Base-by-base conservation (phyloP, 176 grass and related monocot genomes). In the Tillandsia leiboldiana region DNA sequence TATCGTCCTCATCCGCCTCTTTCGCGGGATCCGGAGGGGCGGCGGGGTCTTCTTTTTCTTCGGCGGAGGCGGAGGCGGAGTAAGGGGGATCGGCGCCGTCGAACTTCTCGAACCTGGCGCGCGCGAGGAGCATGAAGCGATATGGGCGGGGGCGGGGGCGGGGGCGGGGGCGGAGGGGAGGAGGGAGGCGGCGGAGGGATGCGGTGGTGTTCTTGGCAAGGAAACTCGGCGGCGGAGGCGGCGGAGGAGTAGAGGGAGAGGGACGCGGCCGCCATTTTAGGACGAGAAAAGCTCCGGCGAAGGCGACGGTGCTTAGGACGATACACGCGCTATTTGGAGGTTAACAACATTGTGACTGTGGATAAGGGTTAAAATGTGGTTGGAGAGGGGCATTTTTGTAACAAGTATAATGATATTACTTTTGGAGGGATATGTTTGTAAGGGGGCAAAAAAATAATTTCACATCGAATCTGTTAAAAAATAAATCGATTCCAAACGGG, bases 91-190 rank as follows among this genome's bases (percentile, higher is more conserved):
- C 90, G 8, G 83, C 63, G 17, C 75, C 80, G 65, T 96, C 89
- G 72, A 92, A 96, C 82, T 90, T 92, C 49, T 83, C 81, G 48
- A 96, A 92, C 86, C 90, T 96, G 28, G 86, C 81, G 3, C 68
- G 72, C 13, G 83, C 51, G 2, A 73, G 67, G 3, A 70, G 10
- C 18, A 51, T 72, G 51, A 51, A 61, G 33, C 14, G 2, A 72
- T 10, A 3, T 2, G n/a, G n/a, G n/a, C n/a, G n/a, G n/a, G n/a
- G n/a, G n/a, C n/a, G n/a, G n/a, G n/a, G n/a, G n/a, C n/a, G n/a
- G n/a, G 14, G 9, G 42, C 33, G 1, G 28, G 20, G 56, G 0
- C 49, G 42, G 24, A 53, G 9, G 7, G 73, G 24, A 12, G 14
- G 33, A 42, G 9, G 48, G 20, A 26, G 22, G 56, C 9, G 14